Evolutionary conservation across 495 filamentous ascomycete species (phyloP), one percentile per base, ranked within the genome.

Genomic region (Oidiodendron maius): DNA sequence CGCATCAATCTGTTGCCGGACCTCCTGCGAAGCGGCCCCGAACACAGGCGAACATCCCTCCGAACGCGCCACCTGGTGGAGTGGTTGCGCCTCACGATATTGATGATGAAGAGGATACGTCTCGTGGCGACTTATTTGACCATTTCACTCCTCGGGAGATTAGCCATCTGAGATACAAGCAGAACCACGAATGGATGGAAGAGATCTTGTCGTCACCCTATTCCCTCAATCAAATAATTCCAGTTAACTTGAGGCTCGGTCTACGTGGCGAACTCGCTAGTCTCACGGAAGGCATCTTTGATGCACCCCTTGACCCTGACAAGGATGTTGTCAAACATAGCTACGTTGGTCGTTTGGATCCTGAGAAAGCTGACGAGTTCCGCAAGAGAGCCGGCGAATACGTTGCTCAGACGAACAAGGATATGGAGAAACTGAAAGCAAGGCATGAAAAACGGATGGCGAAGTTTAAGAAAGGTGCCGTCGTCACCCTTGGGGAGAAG

Each of bases 101-200:
- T 37, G 87, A 95, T 41, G 91, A 97, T 51, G 87, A 91, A 44
- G 93, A 97, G 62, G 89, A 94, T 55, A 83, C 84, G 2, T 82
- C 83, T 3, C 75, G 83, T 2, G 89, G 90, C 13, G 93, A 98
- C 59, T 73, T 86, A 57, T 83, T 98, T 59, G 93, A 98, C 57
- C 75, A 88, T 41, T 68, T 95, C 28, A 91, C 84, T 0, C 89
- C 91, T 15, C 82, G 89, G 5, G 93, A 97, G 50, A 82, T 97
- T 54, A 91, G 87, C 56, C 70, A 82, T 52, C 77, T 80, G 56
- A 74, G 93, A 39, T 98, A 94, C 61, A 83, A 81, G 52, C 93
- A 96, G 57, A 93, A 98, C 58, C 93, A 97, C 55, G 90, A 95
- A 64, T 96, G 91, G 93, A 95, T 97, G 86, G 93, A 96, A 58